Evolutionary conservation across 257 asterid species (phyloP), one percentile per base, ranked within the genome.

Genomic region (Gardenia jasminoides): DNA sequence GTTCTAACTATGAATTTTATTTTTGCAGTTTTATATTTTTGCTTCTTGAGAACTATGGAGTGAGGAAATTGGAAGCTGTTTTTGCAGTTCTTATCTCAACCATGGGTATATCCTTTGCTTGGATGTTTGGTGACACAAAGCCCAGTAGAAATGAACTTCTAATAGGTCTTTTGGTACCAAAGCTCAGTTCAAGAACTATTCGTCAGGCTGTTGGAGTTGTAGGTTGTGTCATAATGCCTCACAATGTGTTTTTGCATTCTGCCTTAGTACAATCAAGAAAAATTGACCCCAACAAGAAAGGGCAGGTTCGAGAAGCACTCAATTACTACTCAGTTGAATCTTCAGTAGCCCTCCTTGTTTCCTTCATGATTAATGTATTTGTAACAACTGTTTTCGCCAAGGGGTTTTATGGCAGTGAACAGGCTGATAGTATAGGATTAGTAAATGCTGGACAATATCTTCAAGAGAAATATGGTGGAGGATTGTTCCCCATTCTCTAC

Each of bases 181-280:
- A 83, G 77, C 92, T 96, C 76, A 89, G 97, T 86, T 96, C 99
- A 75, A 89, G 95, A 87, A 96, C 97, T 67, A 89, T 96, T 76
- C 89, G 93, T 66, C 99, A 96, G 82, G 99, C 99, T 44, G 99
- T 96, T 77, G 99, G 98, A 80, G 98, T 96, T 1, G 99, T 96
- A 74, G 99, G 99, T 44, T 93, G 99, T 76, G 97, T 96, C 39
- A 96, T 96, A 83, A 96, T 96, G 99, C 99, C 99, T 79, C 99
- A 96, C 87, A 96, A 96, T 76, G 98, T 96, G 22, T 96, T 96
- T 77, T 72, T 96, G 74, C 98, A 96, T 88, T 96, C 99, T 46
- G 99, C 99, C 76, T 84, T 96, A 79, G 99, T 96, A 56, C 99
- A 93, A 77, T 96, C 99, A 10, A 89, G 99, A 78, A 81, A 91